Evolutionary conservation across 805 yeast genomes (phyloP).

Genomic region (Dipodascus geniculatus): DNA sequence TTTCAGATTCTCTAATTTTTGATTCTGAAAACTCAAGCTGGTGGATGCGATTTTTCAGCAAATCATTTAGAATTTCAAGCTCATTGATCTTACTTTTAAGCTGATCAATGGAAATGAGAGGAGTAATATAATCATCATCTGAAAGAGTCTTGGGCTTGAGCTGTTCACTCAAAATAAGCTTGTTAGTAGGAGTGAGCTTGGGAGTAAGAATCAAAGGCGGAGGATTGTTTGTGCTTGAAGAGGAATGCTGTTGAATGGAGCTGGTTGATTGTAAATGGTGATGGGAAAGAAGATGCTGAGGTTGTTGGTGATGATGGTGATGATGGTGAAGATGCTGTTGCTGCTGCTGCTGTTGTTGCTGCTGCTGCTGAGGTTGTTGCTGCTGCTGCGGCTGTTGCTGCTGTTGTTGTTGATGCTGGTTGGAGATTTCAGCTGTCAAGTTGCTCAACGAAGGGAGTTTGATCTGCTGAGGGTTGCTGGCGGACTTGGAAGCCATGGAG

Average conservation of each 20-base stretch:
- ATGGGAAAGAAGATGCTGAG: neutral
- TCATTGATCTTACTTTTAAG: slow-evolving; percentile 74
- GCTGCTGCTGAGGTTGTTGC: slow-evolving; percentile 77
- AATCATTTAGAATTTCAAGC: slow-evolving; percentile 80
- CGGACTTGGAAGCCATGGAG: neutral
- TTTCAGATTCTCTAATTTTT: slow-evolving; percentile 24
- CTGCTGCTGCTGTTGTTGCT: slow-evolving; percentile 52
- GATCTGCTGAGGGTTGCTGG: neutral
- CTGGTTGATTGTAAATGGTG: no score
- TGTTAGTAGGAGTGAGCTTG: neutral
- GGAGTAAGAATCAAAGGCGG: neutral
- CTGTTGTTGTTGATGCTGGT: slow-evolving; percentile 49
- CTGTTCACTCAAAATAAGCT: neutral
- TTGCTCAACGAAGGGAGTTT: neutral
- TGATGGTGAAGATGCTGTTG: slow-evolving; percentile 38
- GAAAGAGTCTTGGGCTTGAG: neutral
- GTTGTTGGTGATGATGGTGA: slow-evolving; percentile 41
- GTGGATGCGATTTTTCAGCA: slow-evolving; percentile 69
- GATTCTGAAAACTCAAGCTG: slow-evolving; percentile 52
- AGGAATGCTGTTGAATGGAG: neutral
- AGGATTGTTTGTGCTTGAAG: neutral
- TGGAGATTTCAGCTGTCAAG: slow-evolving; percentile 3
- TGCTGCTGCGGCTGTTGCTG: slow-evolving; percentile 57
- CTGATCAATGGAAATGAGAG: slow-evolving; percentile 12
- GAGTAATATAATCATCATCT: neutral